Evolutionary conservation across 805 yeast species (phyloP).

Genomic region (Diddensiella transvaalensis): DNA sequence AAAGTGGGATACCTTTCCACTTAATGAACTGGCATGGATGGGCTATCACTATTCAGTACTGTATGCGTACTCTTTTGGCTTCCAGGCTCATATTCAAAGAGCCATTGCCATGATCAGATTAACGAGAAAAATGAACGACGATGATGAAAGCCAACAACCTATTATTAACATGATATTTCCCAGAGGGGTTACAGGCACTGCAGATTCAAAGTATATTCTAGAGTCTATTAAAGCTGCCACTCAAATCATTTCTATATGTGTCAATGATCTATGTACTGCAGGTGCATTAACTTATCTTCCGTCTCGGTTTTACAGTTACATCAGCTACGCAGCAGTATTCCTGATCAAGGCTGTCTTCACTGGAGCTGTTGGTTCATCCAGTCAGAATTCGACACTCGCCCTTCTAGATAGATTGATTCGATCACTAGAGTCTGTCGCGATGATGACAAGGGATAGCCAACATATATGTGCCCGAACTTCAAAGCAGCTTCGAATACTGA

Average conservation of each 20-base stretch:
- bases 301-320: conserved; percentile 21
- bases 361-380: conserved; percentile 16
- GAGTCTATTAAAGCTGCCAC: conserved; percentile 22
- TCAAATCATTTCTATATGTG: conserved; percentile 19
- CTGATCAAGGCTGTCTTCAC: conserved; percentile 25
- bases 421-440: conserved; percentile 3
- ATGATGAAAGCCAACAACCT: background rate
- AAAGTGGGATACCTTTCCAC: conserved; percentile 21
- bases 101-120: conserved; percentile 9
- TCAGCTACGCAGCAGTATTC: conserved; percentile 24
- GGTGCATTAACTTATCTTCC: conserved; percentile 25
- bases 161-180: conserved; percentile 19
- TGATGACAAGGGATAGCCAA: background rate
- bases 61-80: conserved; percentile 25
- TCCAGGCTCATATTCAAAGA: conserved; percentile 23
- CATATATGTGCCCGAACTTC: conserved; percentile 8
- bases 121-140: conserved; percentile 9
- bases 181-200: conserved; percentile 21
- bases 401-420: conserved; percentile 8
- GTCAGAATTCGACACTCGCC: background rate
- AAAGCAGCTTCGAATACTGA: conserved; percentile 8
- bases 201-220: conserved; percentile 24
- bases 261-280: conserved; percentile 18
- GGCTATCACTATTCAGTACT: conserved; percentile 21
- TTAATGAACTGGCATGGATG: conserved; percentile 22